phyloP scores from a whole-genome alignment of 805 yeast genomes.

The Candida awuae region DNA sequence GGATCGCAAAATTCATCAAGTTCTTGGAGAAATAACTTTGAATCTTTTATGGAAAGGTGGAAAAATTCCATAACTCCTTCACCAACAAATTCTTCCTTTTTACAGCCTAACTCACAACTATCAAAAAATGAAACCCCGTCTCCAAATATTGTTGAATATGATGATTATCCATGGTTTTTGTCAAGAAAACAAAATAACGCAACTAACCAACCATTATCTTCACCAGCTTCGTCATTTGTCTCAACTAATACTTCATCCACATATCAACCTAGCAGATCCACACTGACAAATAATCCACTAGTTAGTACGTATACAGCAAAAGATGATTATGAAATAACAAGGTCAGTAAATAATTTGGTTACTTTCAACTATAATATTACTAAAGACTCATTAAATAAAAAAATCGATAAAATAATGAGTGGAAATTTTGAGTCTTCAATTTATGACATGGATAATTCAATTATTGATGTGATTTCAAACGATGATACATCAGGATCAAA shows the following conservation, averaged over 20 bases:
- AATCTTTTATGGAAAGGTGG: conserved; percentile 27
- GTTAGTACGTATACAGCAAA: conserved; percentile 2
- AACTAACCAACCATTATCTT: neutral
- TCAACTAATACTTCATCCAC: conserved; percentile 3
- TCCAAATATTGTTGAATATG: conserved; percentile 7
- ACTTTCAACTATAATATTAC: conserved; percentile 1
- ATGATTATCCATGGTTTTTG: conserved; percentile 12
- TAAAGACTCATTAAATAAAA: conserved; percentile 7
- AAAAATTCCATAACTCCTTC: conserved; percentile 10
- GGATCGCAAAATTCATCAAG: conserved; percentile 12
- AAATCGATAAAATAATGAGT: conserved; percentile 14
- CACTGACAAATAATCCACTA: neutral
- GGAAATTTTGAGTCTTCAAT: conserved; percentile 5
- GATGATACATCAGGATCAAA: too few relatives aligned
- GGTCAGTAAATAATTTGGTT: conserved; percentile 6
- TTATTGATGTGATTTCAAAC: neutral
- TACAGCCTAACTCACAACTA: neutral
- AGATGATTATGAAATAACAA: conserved; percentile 1
- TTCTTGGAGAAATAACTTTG: conserved; percentile 26
- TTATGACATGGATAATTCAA: neutral
- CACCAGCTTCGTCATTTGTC: conserved; percentile 10
- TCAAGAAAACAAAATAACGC: neutral
- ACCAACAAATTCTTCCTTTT: conserved; percentile 5
- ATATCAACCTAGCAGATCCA: neutral
- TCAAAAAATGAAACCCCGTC: conserved; percentile 6